phyloP scores from a whole-genome alignment of 306 rosid species.

The Chamaecrista fasciculata region DNA sequence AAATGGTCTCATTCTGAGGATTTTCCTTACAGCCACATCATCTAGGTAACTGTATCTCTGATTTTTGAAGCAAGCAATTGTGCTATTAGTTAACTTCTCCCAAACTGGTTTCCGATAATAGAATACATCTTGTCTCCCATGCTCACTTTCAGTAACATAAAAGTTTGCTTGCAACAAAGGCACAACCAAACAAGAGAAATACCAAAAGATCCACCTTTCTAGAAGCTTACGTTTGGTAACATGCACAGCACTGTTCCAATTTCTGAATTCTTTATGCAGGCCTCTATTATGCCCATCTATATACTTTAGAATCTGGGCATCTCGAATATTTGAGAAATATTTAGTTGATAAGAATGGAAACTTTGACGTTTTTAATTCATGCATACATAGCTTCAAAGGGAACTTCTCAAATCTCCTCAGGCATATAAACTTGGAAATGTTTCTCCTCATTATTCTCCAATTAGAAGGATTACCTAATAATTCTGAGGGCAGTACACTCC shows the following conservation, averaged over 20 bases:
- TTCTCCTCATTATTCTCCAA: constrained; percentile 76
- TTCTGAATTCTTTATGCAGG: constrained; percentile 27
- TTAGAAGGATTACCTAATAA: constrained; percentile 69
- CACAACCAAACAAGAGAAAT: constrained; percentile 63
- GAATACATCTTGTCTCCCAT: constrained; percentile 65
- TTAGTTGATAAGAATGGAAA: constrained; percentile 61
- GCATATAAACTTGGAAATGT: constrained; percentile 67
- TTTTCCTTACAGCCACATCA: constrained; percentile 52
- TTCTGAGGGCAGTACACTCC: constrained; percentile 72
- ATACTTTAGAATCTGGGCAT: constrained; percentile 30
- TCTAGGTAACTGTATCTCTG: constrained; percentile 51
- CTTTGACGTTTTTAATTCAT: constrained; percentile 53
- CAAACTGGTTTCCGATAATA: constrained; percentile 74
- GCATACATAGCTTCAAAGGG: constrained; percentile 66
- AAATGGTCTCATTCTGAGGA: constrained; percentile 61
- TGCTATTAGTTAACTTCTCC: constrained; percentile 59
- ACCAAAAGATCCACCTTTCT: constrained; percentile 87
- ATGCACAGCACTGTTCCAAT: constrained; percentile 40
- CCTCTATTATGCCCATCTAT: constrained; percentile 27
- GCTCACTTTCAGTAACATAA: constrained; percentile 78
- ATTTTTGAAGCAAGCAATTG: constrained; percentile 53
- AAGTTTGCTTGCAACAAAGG: constrained; percentile 86
- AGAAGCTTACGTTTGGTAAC: constrained; percentile 53
- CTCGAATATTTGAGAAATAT: constrained; percentile 38
- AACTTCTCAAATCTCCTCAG: constrained; percentile 73